Conservation (phyloP, 139 green algal genomes). For the Chlorella sp. region DNA sequence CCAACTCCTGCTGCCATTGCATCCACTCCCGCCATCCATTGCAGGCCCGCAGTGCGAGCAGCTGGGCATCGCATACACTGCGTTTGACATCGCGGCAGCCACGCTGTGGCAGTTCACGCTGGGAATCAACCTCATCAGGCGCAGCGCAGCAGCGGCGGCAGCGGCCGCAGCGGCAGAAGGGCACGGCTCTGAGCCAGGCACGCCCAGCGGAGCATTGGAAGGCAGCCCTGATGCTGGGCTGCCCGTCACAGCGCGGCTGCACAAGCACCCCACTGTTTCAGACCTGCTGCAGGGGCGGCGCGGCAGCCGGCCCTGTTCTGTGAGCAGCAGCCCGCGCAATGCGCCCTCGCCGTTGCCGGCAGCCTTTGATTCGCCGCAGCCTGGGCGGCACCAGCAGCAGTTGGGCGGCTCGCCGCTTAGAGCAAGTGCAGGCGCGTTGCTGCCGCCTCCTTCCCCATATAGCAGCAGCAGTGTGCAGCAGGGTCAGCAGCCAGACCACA, state of each 20-base stretch:
- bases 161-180: not conserved
- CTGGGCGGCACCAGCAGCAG: not conserved
- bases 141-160: not conserved
- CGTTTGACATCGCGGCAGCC: slow-evolving; percentile 41
- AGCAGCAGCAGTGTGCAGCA: not conserved
- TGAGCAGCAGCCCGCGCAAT: not conserved
- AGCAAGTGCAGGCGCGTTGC: too few species aligned
- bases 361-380: not conserved
- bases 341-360: not conserved
- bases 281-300: slow-evolving; percentile 35
- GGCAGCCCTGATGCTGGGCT: not conserved
- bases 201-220: not conserved
- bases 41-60: slow-evolving; percentile 18
- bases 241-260: not conserved
- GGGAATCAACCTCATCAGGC: slow-evolving; percentile 35
- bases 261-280: slow-evolving; percentile 17
- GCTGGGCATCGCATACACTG: slow-evolving; percentile 27
- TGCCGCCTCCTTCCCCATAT: too few species aligned
- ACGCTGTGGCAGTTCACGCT: slow-evolving; percentile 52
- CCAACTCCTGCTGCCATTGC: too few species aligned
- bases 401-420: not conserved
- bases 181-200: not conserved
- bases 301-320: slow-evolving; percentile 13
- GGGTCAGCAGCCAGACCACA: not conserved
- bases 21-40: too few species aligned